Conservation (phyloP, 768 basidiomycete species). For the Tubosaeta sp. region DNA sequence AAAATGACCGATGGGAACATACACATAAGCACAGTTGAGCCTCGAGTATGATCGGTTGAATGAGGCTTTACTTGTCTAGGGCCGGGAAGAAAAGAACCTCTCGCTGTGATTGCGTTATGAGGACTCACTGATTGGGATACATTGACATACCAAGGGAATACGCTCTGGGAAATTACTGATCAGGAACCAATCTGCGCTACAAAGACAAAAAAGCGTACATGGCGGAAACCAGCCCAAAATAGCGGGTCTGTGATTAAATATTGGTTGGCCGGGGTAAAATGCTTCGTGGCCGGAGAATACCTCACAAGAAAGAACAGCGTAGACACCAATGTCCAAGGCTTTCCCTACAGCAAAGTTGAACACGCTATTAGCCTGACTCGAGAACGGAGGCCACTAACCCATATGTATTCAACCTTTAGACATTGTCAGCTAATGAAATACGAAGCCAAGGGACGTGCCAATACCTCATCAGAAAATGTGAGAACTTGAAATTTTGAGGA, state of each 20-base stretch:
- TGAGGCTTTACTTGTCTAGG: neutral
- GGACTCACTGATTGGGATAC: neutral
- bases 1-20: too few species aligned
- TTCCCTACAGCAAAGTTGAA: neutral
- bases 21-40: too few species aligned
- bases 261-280: too few species aligned
- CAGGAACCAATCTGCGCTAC: neutral
- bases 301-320: neutral
- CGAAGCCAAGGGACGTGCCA: too few species aligned
- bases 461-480: neutral
- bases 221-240: neutral
- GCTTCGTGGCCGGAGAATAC: neutral
- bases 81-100: neutral
- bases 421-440: neutral
- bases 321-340: neutral
- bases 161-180: too few species aligned
- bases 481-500: neutral
- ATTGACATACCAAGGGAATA: neutral
- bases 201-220: neutral
- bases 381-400: neutral
- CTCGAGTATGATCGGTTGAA: too few species aligned
- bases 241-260: neutral
- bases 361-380: neutral
- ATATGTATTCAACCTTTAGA: neutral
- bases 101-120: neutral